Percentiles rank a stretch among this genome's conserved stretches.
Evolutionary conservation across 352 stramenopile genomes (phyloP).

Genomic region (Pilasporangium apinafurcum): DNA sequence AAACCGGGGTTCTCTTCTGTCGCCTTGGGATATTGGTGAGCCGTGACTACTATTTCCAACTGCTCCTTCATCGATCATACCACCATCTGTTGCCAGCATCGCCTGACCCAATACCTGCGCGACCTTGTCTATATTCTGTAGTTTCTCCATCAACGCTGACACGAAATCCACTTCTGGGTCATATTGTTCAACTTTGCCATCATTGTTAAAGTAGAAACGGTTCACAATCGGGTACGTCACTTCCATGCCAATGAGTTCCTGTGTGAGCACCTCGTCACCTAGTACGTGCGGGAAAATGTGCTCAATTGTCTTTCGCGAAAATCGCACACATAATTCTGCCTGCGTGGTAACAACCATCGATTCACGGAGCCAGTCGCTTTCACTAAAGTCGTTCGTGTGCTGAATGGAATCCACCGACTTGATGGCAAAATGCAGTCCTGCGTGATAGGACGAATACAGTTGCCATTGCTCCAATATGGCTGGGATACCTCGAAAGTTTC

Average conservation of each 20-base stretch:
- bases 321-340: conserved; percentile 25
- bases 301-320: conserved; percentile 44
- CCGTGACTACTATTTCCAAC: too few relatives aligned
- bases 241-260: conserved; percentile 33
- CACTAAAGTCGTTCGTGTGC: not conserved
- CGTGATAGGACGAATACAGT: conserved; percentile 44
- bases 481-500: conserved; percentile 25
- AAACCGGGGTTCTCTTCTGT: too few relatives aligned
- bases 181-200: conserved; percentile 38
- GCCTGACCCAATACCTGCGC: conserved; percentile 21
- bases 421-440: conserved; percentile 33
- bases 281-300: conserved; percentile 42
- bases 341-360: conserved; percentile 18
- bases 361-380: conserved; percentile 1
- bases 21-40: too few relatives aligned
- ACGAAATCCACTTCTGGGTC: conserved; percentile 33
- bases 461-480: conserved; percentile 46
- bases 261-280: conserved; percentile 18
- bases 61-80: not conserved
- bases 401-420: conserved; percentile 28
- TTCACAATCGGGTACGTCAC: conserved; percentile 37
- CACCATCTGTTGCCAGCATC: conserved; percentile 43
- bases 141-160: conserved; percentile 13
- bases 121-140: conserved; percentile 21
- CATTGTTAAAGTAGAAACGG: conserved; percentile 31